Evolutionary conservation across 345 rosid genomes (phyloP).

Genomic region (Eucalyptus regnans): DNA sequence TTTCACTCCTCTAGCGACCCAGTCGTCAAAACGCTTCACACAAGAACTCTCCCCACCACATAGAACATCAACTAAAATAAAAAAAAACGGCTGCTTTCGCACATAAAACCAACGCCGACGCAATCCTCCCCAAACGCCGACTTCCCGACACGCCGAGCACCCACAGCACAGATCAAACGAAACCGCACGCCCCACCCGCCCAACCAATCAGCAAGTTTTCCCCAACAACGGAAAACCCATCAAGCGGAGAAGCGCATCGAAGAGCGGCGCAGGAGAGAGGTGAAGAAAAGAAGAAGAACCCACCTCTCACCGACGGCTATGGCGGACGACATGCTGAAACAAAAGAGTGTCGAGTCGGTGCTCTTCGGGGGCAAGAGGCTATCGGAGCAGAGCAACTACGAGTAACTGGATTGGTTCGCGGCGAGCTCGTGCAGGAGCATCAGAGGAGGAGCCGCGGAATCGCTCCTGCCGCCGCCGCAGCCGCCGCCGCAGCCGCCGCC

Average conservation of each 20-base stretch:
- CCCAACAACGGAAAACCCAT: not conserved
- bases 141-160: not conserved
- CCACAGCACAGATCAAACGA: not conserved
- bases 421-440: conserved; percentile 83
- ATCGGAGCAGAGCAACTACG: conserved; percentile 58
- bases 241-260: not conserved
- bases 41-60: not conserved
- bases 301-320: conserved; percentile 8
- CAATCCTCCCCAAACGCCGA: not conserved
- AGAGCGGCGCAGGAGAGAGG: not conserved
- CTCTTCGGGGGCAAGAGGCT: conserved; percentile 84
- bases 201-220: not conserved
- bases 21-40: not conserved
- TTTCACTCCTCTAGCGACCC: not conserved
- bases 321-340: conserved; percentile 94
- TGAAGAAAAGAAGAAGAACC: not conserved
- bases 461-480: conserved; percentile 69
- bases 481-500: conserved; percentile 64
- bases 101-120: not conserved
- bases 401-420: conserved; percentile 89
- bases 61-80: not conserved
- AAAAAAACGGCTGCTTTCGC: not conserved
- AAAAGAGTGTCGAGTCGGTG: conserved; percentile 90
- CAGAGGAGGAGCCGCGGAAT: conserved; percentile 73
- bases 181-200: not conserved